phyloP scores from a whole-genome alignment of 768 basidiomycete genomes.

The Auriculariales sp. region DNA sequence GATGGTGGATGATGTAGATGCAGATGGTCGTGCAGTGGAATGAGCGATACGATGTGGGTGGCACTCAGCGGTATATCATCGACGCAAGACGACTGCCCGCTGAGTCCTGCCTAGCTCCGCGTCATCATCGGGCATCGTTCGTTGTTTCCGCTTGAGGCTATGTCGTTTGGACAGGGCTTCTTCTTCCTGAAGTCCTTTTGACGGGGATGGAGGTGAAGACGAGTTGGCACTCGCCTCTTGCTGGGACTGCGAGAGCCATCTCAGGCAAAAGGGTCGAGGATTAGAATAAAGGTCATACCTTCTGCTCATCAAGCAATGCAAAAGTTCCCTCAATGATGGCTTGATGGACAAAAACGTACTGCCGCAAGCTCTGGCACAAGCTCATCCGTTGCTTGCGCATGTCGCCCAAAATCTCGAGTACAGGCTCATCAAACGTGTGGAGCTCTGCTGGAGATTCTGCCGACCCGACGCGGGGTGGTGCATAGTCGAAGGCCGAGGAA shows the following conservation, averaged over 20 bases:
- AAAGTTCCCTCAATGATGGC: slow-evolving; percentile 72
- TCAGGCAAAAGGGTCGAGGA: too few relatives aligned
- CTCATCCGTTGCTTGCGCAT: slow-evolving; percentile 97
- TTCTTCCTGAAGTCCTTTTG: neutral
- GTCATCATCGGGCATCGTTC: neutral
- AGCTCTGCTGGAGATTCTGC: slow-evolving; percentile 39
- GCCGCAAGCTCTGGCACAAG: slow-evolving; percentile 82
- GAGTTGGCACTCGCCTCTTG: neutral
- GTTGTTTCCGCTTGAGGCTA: neutral
- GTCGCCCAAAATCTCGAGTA: slow-evolving; percentile 73
- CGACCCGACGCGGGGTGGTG: slow-evolving; percentile 33
- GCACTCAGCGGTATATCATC: neutral
- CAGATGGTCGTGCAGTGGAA: neutral
- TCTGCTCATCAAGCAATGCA: slow-evolving; percentile 63
- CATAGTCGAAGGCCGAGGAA: slow-evolving; percentile 32
- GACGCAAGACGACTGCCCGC: neutral
- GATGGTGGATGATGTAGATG: neutral
- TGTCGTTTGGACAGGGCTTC: neutral
- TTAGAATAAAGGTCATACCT: too few relatives aligned
- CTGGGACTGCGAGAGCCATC: too few relatives aligned
- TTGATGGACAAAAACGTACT: slow-evolving; percentile 88
- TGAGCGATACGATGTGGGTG: neutral
- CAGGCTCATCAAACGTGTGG: slow-evolving; percentile 57
- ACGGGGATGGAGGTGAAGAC: neutral
- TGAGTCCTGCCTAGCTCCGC: neutral